Conservation (phyloP, 306 rosid genomes). For the Cicer arietinum region DNA sequence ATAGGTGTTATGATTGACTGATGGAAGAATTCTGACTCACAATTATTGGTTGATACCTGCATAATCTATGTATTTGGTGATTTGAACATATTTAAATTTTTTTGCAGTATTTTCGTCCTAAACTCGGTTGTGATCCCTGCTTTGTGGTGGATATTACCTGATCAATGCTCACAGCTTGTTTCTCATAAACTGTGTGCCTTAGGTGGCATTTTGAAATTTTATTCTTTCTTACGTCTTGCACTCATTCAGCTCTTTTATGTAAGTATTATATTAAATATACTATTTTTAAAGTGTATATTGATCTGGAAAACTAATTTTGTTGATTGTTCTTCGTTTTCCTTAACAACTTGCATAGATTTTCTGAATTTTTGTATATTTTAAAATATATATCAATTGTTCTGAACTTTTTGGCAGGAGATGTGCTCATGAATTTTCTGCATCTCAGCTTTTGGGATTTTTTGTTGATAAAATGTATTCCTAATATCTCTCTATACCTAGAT, state of each 20-base stretch:
- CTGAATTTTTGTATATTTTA: not conserved
- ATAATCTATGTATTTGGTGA: not conserved
- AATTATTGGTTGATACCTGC: slow-evolving; percentile 11
- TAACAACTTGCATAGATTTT: slow-evolving; percentile 30
- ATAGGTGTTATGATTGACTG: not conserved
- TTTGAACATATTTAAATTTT: slow-evolving; percentile 40
- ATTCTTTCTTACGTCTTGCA: slow-evolving; percentile 68
- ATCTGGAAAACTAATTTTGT: not conserved
- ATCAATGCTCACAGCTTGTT: slow-evolving; percentile 53
- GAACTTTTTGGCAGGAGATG: slow-evolving; percentile 2
- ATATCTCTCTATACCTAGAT: slow-evolving; percentile 34
- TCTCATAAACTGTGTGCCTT: slow-evolving; percentile 58
- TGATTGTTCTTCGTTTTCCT: slow-evolving; percentile 7
- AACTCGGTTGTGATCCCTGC: slow-evolving; percentile 73
- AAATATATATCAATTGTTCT: slow-evolving; percentile 20
- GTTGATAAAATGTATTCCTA: slow-evolving; percentile 15
- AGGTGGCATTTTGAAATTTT: slow-evolving; percentile 60
- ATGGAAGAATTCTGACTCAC: slow-evolving; percentile 24
- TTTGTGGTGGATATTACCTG: slow-evolving; percentile 82
- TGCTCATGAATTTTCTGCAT: slow-evolving; percentile 10
- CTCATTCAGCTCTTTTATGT: slow-evolving; percentile 82
- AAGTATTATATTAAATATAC: slow-evolving; percentile 47
- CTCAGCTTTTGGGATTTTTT: slow-evolving; percentile 1
- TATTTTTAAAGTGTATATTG: slow-evolving; percentile 7
- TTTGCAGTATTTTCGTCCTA: slow-evolving; percentile 75